A percentile compares a stretch with the other conserved stretches of the same genome.
These are phyloP conservation scores for Neurospora cerealis DNA, from an alignment of 495 filamentous ascomycete genomes.

Conservation along the genomic window DNA sequence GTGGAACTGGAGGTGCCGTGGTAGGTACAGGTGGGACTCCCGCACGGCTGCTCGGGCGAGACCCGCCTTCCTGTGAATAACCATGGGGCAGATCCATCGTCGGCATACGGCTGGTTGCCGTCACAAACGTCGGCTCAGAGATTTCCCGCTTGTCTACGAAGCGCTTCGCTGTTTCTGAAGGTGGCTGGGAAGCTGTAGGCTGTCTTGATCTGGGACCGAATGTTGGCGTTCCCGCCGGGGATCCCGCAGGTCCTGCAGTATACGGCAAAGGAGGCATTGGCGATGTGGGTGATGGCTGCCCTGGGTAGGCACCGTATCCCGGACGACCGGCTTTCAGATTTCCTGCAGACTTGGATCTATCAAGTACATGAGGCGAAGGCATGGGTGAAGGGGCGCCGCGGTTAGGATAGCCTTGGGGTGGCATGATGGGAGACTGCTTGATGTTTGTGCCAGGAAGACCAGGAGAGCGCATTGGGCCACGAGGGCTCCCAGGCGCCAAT, in stretches of 20 bases:
- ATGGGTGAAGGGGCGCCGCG: constrained; percentile 18
- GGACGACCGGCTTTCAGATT: constrained; percentile 24
- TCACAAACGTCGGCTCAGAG: constrained; percentile 76
- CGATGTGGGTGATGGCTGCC: constrained; percentile 38
- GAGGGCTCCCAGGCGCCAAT: constrained; percentile 16
- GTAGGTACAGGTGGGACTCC: not conserved
- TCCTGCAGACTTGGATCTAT: constrained; percentile 17
- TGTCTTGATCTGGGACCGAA: constrained; percentile 16
- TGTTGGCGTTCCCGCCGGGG: constrained; percentile 20
- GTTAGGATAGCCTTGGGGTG: constrained; percentile 36
- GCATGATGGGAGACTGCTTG: constrained; percentile 35
- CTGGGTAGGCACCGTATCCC: constrained; percentile 19
- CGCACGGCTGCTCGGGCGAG: constrained; percentile 25
- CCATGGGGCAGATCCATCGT: constrained; percentile 47
- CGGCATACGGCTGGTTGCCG: constrained; percentile 62
- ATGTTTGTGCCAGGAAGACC: constrained; percentile 35
- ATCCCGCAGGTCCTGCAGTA: constrained; percentile 7
- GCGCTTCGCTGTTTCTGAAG: constrained; percentile 44
- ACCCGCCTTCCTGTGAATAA: constrained; percentile 20
- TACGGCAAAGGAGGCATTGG: constrained; percentile 26
- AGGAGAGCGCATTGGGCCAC: constrained; percentile 31
- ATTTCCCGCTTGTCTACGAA: constrained; percentile 66
- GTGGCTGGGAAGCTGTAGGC: constrained; percentile 38
- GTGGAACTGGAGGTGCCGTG: constrained; percentile 50
- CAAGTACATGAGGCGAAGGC: constrained; percentile 14